phyloP scores from a whole-genome alignment of 2,329 filamentous ascomycete genomes.

The Exophiala viscosa region DNA sequence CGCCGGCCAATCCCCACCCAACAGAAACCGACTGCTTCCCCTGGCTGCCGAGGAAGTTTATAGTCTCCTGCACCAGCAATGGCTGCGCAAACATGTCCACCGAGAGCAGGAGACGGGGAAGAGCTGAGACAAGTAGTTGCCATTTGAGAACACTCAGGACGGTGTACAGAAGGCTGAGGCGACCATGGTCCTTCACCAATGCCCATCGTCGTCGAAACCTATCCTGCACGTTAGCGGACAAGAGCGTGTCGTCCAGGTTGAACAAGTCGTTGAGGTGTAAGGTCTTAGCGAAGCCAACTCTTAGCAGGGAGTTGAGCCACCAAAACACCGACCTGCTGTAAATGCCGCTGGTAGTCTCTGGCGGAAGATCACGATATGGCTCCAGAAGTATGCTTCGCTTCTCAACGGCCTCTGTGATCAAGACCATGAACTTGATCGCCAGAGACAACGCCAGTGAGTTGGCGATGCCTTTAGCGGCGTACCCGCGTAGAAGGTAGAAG shows the following conservation, averaged over 20 bases:
- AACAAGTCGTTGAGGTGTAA: slow-evolving; percentile 45
- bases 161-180: slow-evolving; percentile 12
- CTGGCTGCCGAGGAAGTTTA: slow-evolving; percentile 34
- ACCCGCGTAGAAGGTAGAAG: slow-evolving; percentile 18
- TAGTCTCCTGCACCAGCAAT: slow-evolving; percentile 36
- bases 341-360: slow-evolving; percentile 52
- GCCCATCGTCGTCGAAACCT: slow-evolving; percentile 40
- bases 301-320: slow-evolving; percentile 54
- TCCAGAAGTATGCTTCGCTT: slow-evolving; percentile 42
- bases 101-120: slow-evolving; percentile 28
- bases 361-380: slow-evolving; percentile 41
- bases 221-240: slow-evolving; percentile 40
- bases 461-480: slow-evolving; percentile 35
- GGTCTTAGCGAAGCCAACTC: slow-evolving; percentile 44
- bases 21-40: slow-evolving; percentile 32
- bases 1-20: slow-evolving; percentile 44
- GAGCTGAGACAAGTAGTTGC: slow-evolving; percentile 16
- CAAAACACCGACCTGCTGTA: slow-evolving; percentile 49
- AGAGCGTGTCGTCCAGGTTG: slow-evolving; percentile 44
- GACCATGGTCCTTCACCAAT: slow-evolving; percentile 31
- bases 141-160: slow-evolving; percentile 14
- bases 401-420: slow-evolving; percentile 44
- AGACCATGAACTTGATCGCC: slow-evolving; percentile 42
- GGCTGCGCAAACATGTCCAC: slow-evolving; percentile 32
- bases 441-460: slow-evolving; percentile 41